phyloP scores from a whole-genome alignment of 164 flowering plant species.

The Chimonanthus praecox region DNA sequence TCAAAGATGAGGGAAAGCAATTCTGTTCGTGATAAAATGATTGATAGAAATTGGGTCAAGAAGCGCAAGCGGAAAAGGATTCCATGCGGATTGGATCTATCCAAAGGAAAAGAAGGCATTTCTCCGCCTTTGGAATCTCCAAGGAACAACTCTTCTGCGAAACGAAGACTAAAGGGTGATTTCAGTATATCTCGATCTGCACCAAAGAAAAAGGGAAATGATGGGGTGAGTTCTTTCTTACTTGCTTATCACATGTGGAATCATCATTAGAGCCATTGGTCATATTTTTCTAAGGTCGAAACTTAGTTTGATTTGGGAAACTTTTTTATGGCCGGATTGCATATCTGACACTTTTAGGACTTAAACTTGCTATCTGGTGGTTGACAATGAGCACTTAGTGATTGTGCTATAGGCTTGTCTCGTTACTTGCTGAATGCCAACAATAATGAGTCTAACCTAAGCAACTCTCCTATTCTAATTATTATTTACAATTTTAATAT shows the following conservation, averaged over 20 bases:
- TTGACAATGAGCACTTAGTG: too few relatives aligned
- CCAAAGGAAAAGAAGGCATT: slow-evolving; percentile 40
- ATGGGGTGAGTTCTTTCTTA: slow-evolving; percentile 65
- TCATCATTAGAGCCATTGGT: too few relatives aligned
- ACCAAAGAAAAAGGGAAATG: slow-evolving; percentile 81
- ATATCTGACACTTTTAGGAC: too few relatives aligned
- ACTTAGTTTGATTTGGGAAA: too few relatives aligned
- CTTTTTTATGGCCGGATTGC: too few relatives aligned
- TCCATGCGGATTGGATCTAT: slow-evolving; percentile 35
- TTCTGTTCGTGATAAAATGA: slow-evolving; percentile 42
- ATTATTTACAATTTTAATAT: too few relatives aligned
- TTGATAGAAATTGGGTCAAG: slow-evolving; percentile 72
- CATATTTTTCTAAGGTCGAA: too few relatives aligned
- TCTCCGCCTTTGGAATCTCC: slow-evolving; percentile 35
- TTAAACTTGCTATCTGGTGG: too few relatives aligned
- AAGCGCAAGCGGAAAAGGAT: slow-evolving; percentile 82
- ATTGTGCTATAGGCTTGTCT: too few relatives aligned
- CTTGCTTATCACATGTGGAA: slow-evolving; percentile 2
- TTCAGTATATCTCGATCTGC: slow-evolving; percentile 28
- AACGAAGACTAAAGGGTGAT: slow-evolving; percentile 34
- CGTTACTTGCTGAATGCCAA: too few relatives aligned
- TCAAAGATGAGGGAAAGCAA: slow-evolving; percentile 60
- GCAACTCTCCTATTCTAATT: too few relatives aligned
- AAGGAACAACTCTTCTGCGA: slow-evolving; percentile 35
- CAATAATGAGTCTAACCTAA: too few relatives aligned